Base-by-base conservation (phyloP, 2,329 filamentous ascomycete species). In the Pestalotiopsis sp. region DNA sequence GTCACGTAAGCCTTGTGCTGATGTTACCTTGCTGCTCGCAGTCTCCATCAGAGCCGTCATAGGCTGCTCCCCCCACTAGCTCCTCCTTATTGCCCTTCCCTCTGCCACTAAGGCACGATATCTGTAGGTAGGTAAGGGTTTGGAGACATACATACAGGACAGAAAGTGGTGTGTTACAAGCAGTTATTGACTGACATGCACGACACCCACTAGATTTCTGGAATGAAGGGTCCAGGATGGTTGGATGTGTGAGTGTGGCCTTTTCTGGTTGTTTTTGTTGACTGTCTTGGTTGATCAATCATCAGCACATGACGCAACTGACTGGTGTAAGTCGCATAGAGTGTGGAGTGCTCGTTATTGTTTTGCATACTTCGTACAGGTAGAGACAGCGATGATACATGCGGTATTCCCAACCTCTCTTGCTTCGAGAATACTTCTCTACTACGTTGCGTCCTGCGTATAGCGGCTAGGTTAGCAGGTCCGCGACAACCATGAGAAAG, bases 1-100 rank as follows among this genome's bases (percentile, higher is more conserved):
- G 63, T 66, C 63, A 58, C 49, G 41, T 66, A 58, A 66, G 63
- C 49, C 63, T 66, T 39, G 49, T 25, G 63, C 31, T 39, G 36
- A 62, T 62, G 59, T 14, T 39, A 39, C 59, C 59, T n/a, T 62
- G 45, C 45, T 52, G 7, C 31, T 23, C 9, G 17, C 45, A 52
- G 31, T 36, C 45, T 23, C 45, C 17, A 52, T n/a, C 45, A 52
- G 20, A 52, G 45, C 45, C 17, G 45, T 20, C 45, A 20, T 52
- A 52, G 45, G 45, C 41, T 49, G 41, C 41, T 9, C 14, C 41
- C 13, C 31, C 31, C 31, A 9, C 31, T 14, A n/a, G 41, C 45
- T 52, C 20, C 45, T 52, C 20, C 45, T n/a, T n/a, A 52, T 52
- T 23, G 45, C 45, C 45, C n/a, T n/a, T 23, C 45, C 20, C 45